Percentiles rank a stretch among this genome's conserved stretches.
These are phyloP conservation scores for Podila verticillata DNA, from an alignment of 192 early-diverging fungal species.

Conservation along the genomic window DNA sequence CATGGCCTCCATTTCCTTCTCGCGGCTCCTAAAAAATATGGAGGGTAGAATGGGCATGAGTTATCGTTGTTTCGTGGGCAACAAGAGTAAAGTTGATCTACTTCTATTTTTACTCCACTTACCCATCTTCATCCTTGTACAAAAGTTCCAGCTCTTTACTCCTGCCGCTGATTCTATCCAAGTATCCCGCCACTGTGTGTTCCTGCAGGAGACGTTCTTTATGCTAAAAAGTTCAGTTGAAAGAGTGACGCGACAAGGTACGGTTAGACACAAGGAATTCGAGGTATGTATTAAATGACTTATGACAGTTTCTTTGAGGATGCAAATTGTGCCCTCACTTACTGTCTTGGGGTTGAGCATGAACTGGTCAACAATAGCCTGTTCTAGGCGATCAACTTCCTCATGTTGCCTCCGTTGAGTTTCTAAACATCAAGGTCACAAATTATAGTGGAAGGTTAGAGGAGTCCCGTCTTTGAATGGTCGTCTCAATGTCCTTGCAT, in stretches of 20 bases:
- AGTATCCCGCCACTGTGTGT: slow-evolving; percentile 76
- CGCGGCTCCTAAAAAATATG: slow-evolving; percentile 58
- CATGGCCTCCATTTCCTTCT: slow-evolving; percentile 76
- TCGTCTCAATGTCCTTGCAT: not conserved
- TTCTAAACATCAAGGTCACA: slow-evolving; percentile 14
- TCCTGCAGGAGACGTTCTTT: slow-evolving; percentile 84
- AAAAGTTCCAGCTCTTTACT: slow-evolving; percentile 70
- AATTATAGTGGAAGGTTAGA: not conserved
- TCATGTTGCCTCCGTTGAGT: slow-evolving; percentile 74
- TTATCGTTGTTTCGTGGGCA: not conserved
- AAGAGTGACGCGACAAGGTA: not conserved
- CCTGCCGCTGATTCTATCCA: slow-evolving; percentile 75
- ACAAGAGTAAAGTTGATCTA: not conserved
- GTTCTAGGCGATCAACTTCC: slow-evolving; percentile 92
- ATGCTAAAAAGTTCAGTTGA: slow-evolving; percentile 58
- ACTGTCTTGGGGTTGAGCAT: slow-evolving; percentile 77
- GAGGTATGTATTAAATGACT: not conserved
- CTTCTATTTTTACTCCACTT: not conserved
- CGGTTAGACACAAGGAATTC: not conserved
- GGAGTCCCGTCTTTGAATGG: not conserved
- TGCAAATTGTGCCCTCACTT: slow-evolving; percentile 5
- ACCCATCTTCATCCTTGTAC: slow-evolving; percentile 81
- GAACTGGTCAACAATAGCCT: slow-evolving; percentile 85
- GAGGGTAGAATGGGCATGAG: not conserved
- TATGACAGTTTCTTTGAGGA: not conserved